Percentiles rank a stretch among this genome's conserved stretches.
phyloP scores from a whole-genome alignment of 2,329 filamentous ascomycete species.

The Byssochlamys sp. region DNA sequence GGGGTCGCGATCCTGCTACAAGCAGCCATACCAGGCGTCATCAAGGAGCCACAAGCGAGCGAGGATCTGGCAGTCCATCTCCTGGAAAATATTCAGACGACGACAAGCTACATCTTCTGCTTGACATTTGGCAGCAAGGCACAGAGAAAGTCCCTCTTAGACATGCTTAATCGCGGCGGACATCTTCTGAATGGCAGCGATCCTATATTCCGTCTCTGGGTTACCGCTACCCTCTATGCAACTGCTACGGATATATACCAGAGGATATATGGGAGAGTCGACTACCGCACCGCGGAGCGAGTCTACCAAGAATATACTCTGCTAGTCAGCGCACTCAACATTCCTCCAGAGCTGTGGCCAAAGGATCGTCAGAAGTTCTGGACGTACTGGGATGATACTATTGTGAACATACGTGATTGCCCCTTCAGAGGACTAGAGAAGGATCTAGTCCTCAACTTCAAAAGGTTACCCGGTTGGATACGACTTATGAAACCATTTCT shows the following conservation, averaged over 20 bases:
- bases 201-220: constrained; percentile 20
- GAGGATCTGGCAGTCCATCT: constrained; percentile 20
- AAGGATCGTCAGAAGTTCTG: constrained; percentile 22
- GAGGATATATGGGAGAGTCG: constrained; percentile 24
- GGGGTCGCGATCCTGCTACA: constrained; percentile 26
- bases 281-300: constrained; percentile 21
- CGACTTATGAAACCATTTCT: constrained; percentile 22
- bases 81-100: constrained; percentile 19
- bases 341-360: constrained; percentile 23
- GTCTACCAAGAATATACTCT: constrained; percentile 23
- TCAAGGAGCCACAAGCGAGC: constrained; percentile 9
- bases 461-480: constrained; percentile 21
- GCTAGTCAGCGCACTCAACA: constrained; percentile 17
- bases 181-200: constrained; percentile 14
- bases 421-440: constrained; percentile 17
- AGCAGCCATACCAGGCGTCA: constrained; percentile 21
- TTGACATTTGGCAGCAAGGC: constrained; percentile 22
- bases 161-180: constrained; percentile 14
- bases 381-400: constrained; percentile 27
- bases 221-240: constrained; percentile 26
- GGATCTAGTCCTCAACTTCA: constrained; percentile 15
- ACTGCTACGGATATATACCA: constrained; percentile 29
- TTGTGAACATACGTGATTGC: constrained; percentile 19
- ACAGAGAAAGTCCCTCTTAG: constrained; percentile 21
- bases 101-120: constrained; percentile 26